phyloP scores from a whole-genome alignment of 164 flowering plant genomes.

The Buxus sempervirens region DNA sequence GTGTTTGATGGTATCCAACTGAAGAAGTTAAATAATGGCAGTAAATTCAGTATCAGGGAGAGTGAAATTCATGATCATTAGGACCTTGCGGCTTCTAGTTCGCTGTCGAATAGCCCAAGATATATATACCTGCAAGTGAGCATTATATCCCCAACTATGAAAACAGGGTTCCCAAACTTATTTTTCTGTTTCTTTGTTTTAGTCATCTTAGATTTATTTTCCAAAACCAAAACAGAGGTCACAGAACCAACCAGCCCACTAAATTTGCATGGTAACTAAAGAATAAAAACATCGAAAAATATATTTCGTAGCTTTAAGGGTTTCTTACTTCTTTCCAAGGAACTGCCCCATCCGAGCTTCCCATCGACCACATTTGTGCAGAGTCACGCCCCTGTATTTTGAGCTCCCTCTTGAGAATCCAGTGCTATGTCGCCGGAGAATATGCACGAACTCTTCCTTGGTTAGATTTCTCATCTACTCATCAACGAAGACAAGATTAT shows the following conservation, averaged over 20 bases:
- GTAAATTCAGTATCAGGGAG: conserved; percentile 33
- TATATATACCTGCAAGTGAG: conserved; percentile 92
- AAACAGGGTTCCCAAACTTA: conserved; percentile 10
- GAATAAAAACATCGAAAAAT: background rate
- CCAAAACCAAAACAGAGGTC: conserved; percentile 3
- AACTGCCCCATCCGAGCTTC: conserved; percentile 90
- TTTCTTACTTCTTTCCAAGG: conserved; percentile 81
- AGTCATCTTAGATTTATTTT: conserved; percentile 13
- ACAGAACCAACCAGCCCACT: background rate
- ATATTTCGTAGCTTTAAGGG: conserved; percentile 1
- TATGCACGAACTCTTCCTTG: conserved; percentile 90
- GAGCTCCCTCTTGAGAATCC: conserved; percentile 84
- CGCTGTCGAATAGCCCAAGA: conserved; percentile 94
- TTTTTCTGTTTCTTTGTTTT: background rate
- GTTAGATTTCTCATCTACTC: conserved; percentile 60
- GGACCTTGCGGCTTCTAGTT: conserved; percentile 98
- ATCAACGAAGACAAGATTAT: background rate
- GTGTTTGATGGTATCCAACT: conserved; percentile 39
- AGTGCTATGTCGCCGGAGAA: conserved; percentile 82
- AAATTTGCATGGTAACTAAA: background rate
- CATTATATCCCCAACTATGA: conserved; percentile 30
- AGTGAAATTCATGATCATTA: conserved; percentile 43
- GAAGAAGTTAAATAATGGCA: conserved; percentile 34
- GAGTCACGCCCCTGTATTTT: conserved; percentile 70
- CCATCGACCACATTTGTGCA: conserved; percentile 89